Percentiles rank a stretch among this genome's conserved stretches.
phyloP scores from a whole-genome alignment of 148 eudicot genomes.

The Pharnaceum exiguum region DNA sequence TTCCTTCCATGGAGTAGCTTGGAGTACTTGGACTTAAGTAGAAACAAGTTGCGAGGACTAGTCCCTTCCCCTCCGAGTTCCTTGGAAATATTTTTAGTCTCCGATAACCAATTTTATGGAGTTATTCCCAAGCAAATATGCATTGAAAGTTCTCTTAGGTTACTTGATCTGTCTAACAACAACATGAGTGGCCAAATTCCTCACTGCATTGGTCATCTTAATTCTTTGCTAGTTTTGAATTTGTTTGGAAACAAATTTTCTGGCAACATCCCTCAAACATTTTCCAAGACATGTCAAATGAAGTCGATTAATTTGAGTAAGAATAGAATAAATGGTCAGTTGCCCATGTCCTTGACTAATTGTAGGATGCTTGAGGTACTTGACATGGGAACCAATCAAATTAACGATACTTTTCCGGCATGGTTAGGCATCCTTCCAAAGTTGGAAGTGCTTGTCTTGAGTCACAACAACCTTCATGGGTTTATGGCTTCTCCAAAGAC shows the following conservation, averaged over 20 bases:
- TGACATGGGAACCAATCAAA: constrained; percentile 19
- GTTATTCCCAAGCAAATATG: too few species aligned
- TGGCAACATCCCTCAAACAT: constrained; percentile 6
- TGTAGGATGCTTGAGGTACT: constrained; percentile 18
- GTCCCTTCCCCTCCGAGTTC: constrained; percentile 20
- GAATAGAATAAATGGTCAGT: neutral
- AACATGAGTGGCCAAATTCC: too few species aligned
- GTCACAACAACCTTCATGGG: constrained; percentile 27
- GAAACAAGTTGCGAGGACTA: constrained; percentile 3
- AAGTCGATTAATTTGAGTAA: neutral
- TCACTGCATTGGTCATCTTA: constrained; percentile 9
- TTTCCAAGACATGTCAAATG: neutral
- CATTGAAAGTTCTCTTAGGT: too few species aligned
- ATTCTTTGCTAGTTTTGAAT: neutral
- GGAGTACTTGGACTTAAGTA: neutral
- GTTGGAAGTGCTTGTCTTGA: too few species aligned
- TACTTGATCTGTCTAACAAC: too few species aligned
- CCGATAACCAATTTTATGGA: too few species aligned
- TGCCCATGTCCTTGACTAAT: constrained; percentile 11
- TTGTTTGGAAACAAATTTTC: neutral
- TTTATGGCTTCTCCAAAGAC: neutral
- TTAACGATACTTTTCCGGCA: too few species aligned
- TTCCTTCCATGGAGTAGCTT: neutral
- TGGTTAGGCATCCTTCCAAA: too few species aligned
- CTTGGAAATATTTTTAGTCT: neutral